Conservation (phyloP, 148 eudicot species). For the Chenopodium berlandieri region DNA sequence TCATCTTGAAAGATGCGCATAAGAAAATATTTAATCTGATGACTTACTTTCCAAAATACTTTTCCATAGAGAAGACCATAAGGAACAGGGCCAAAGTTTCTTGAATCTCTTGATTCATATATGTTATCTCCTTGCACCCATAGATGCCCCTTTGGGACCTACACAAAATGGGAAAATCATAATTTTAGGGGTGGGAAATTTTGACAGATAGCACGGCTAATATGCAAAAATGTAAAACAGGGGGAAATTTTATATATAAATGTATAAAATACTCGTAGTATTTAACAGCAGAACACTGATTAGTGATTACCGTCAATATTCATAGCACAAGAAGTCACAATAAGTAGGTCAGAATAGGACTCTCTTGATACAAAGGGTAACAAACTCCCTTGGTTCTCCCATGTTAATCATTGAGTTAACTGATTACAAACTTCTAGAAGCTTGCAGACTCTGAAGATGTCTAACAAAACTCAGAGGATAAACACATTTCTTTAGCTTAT, state of each 20-base stretch:
- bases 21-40: background rate
- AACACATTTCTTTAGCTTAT: background rate
- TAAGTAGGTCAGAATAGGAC: background rate
- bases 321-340: background rate
- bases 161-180: background rate
- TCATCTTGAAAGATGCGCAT: background rate
- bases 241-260: background rate
- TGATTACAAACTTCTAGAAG: background rate
- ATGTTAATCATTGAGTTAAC: background rate
- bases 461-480: background rate
- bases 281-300: background rate
- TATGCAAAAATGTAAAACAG: background rate
- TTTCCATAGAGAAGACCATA: constrained; percentile 53
- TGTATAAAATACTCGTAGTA: no score
- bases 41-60: constrained; percentile 65
- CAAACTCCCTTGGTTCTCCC: background rate
- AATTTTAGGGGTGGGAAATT: background rate
- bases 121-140: constrained; percentile 89
- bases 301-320: background rate
- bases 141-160: constrained; percentile 87
- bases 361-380: background rate
- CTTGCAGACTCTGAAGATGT: background rate
- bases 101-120: constrained; percentile 59
- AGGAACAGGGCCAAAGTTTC: constrained; percentile 75
- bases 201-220: background rate